A percentile compares a stretch with the other conserved stretches of the same genome.
Evolutionary conservation across 257 asterid species (phyloP).

Genomic region (Jasminum sambac): DNA sequence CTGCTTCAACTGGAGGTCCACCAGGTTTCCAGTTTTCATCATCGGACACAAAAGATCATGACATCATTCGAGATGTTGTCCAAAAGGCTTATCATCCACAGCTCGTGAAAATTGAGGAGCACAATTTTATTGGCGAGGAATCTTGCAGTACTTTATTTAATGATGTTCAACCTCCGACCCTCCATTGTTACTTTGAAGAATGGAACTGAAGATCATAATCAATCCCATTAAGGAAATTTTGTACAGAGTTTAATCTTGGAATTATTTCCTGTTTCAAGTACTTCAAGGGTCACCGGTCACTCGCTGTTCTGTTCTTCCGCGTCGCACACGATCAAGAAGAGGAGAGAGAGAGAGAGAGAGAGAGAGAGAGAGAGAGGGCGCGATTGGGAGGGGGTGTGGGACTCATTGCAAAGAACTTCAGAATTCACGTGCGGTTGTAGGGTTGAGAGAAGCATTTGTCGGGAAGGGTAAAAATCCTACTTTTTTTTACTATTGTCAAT

Average conservation of each 20-base stretch:
- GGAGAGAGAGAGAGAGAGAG: slow-evolving; percentile 15
- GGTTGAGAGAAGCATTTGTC: slow-evolving; percentile 11
- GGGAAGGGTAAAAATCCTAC: neutral
- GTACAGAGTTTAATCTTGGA: slow-evolving; percentile 38
- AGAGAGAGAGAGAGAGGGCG: neutral
- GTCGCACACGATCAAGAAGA: slow-evolving; percentile 1
- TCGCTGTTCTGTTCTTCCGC: neutral
- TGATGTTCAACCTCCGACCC: slow-evolving; percentile 86
- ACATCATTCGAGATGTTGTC: slow-evolving; percentile 41
- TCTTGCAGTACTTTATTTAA: slow-evolving; percentile 68
- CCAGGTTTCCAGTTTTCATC: slow-evolving; percentile 18
- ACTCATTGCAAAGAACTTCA: neutral
- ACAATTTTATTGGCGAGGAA: slow-evolving; percentile 75
- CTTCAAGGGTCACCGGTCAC: neutral
- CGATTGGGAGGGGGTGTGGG: neutral
- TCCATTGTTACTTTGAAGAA: slow-evolving; percentile 76
- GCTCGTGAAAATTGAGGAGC: slow-evolving; percentile 79
- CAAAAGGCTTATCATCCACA: slow-evolving; percentile 48
- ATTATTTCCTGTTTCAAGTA: neutral
- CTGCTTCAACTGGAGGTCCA: neutral
- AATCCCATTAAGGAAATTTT: slow-evolving; percentile 26
- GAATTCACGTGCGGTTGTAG: slow-evolving; percentile 8
- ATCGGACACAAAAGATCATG: slow-evolving; percentile 9
- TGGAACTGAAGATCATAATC: slow-evolving; percentile 55
- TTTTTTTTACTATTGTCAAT: slow-evolving; percentile 3